Evolutionary conservation across 1,139 yeast genomes (phyloP), one percentile per base, ranked within the genome.

Genomic region (Debaryomycetaceae sp.): DNA sequence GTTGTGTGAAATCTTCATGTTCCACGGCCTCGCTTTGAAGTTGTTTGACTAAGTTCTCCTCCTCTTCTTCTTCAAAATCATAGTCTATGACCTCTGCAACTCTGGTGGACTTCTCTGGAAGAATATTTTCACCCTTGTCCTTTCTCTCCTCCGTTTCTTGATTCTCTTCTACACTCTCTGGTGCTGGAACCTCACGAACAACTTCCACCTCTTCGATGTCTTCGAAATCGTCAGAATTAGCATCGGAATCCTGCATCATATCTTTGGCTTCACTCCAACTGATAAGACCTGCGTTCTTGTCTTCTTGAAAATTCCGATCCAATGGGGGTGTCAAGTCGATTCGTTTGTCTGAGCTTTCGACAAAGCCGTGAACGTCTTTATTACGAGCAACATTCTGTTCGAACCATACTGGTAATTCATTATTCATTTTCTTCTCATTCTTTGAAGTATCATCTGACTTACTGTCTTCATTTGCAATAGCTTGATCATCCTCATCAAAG

Each of bases 21-120:
- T 87, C 96, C 34, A 70, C 72, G 43, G 82, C 86, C 60, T 93
- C 99, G 40, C 76, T 76, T 38, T 72, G 72, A 48, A 91, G 63
- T 52, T 83, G 86, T 37, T 80, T 75, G 3, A 76, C 72, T 2
- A 89, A 63, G 13, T 80, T 76, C 30, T 80, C 82, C 46, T 88
- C 96, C 47, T 91, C 97, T 31, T 82, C 84, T 46, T 87, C 90
- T 24, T 83, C 86, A 59, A 81, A 87, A 47, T 80, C 86, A 53
- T 83, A 85, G 47, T 83, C 86, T 6, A 77, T 52, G 3, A 60
- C 51, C 11, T 39, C 34, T 43, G 14, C 30, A 23, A 37, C 24
- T 8, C 36, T n/a, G 40, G 11, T 11, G 8, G 31, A 8, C 8
- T 27, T 27, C 8, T 27, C 31, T 3, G 11, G 11, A 27, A 8